These are phyloP conservation scores for Syzygium jambos DNA, from an alignment of 345 rosid genomes.

Conservation along the genomic window DNA sequence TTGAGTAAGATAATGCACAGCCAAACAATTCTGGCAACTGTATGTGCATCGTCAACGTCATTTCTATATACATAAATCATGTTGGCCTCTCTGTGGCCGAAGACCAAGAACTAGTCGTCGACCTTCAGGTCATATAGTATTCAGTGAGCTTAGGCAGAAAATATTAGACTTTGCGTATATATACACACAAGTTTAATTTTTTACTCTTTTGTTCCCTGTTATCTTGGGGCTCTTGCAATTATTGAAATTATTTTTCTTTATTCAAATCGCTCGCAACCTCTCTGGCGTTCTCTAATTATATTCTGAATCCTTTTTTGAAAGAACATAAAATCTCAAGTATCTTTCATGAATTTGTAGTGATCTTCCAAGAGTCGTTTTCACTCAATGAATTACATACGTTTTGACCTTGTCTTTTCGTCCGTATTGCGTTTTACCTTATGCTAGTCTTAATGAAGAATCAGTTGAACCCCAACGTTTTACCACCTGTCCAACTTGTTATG, in stretches of 20 bases:
- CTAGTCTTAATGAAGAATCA: not conserved
- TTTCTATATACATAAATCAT: not conserved
- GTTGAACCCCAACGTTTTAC: not conserved
- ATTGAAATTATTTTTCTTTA: not conserved
- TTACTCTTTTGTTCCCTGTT: not conserved
- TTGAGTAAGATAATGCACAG: not conserved
- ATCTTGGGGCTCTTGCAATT: not conserved
- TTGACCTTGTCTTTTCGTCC: not conserved
- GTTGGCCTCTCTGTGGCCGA: not conserved
- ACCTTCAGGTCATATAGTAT: not conserved
- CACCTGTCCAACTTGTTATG: no score
- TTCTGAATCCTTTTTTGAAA: not conserved
- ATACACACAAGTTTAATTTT: no score
- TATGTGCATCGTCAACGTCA: not conserved
- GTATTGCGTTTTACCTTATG: not conserved
- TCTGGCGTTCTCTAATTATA: not conserved
- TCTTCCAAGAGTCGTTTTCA: not conserved
- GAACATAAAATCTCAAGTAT: not conserved
- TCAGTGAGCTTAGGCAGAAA: not conserved
- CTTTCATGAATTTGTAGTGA: not conserved
- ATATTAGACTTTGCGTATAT: not conserved
- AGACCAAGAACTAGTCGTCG: not conserved
- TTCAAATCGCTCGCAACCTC: not conserved
- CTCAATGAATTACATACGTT: not conserved
- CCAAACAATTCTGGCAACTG: not conserved